Base-by-base conservation (phyloP, 2,329 filamentous ascomycete species). In the Aureobasidium musti region DNA sequence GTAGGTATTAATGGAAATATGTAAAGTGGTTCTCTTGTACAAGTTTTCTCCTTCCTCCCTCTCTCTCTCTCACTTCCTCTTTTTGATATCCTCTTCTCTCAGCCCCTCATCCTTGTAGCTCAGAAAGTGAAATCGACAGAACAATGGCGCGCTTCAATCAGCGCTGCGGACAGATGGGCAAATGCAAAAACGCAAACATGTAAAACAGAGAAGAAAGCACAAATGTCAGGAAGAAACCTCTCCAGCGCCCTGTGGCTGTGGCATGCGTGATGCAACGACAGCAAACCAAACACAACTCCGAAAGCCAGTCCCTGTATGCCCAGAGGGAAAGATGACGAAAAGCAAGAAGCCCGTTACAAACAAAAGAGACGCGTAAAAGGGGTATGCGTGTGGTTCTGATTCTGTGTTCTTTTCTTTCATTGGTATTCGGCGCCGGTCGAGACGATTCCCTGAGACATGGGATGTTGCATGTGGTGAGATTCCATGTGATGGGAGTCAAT, bases 361-460 rank as follows among this genome's bases (percentile, higher is more conserved):
- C 59, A 63, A 63, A 63, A 63, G 59, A 63, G 59, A 63, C 45
- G 59, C 45, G 59, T 63, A 61, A 63, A 61, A 47, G 43, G 49
- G 23, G 37, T 47, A 33, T 50, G 59, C 59, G 59, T 63, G 14
- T 63, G 45, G 45, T 61, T 49, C 43, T 47, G 60, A 17, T 43
- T 33, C 26, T 43, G 23, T 64, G n/a, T 43, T 53, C 43, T 52
- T 52, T n/a, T 41, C n/a, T 64, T 53, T 64, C 61, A 64, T 64
- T 64, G 61, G 61, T 64, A 64, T 5, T 64, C 61, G 19, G 61
- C 61, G 39, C 61, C 61, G 17, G 61, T 43, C 19, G 61, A 39
- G 17, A 64, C 61, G 14, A 64, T 64, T 6, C 61, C 49, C 5
- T 35, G 61, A 43, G 35, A 23, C 61, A 64, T 64, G 49, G 49